Evolutionary conservation across 345 rosid genomes (phyloP).

Genomic region (Brassica incana): DNA sequence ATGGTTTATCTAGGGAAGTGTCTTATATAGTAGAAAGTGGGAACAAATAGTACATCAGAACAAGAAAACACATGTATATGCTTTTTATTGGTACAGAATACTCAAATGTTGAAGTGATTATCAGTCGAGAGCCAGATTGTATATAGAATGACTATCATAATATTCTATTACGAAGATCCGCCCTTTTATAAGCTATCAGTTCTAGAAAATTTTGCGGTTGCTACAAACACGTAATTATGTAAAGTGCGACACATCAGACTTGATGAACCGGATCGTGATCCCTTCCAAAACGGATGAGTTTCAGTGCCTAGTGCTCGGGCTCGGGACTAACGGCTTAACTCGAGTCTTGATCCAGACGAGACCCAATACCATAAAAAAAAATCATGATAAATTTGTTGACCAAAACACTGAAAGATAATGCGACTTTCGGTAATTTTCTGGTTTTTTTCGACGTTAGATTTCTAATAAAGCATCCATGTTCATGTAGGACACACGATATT

Average conservation of each 20-base stretch:
- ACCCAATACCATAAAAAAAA: neutral
- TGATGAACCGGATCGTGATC: neutral
- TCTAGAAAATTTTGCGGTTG: neutral
- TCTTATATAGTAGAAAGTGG: neutral
- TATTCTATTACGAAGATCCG: neutral
- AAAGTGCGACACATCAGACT: neutral
- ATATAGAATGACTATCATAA: neutral
- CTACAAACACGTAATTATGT: neutral
- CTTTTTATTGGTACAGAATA: too few species aligned
- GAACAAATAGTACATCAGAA: too few species aligned
- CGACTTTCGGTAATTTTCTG: neutral
- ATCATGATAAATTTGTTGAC: neutral
- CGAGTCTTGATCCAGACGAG: neutral
- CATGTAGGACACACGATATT: conserved; percentile 18
- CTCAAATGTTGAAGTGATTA: too few species aligned
- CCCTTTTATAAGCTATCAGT: neutral
- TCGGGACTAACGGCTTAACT: neutral
- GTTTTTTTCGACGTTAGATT: conserved; percentile 11
- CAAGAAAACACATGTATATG: too few species aligned
- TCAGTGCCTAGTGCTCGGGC: neutral
- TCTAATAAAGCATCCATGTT: conserved; percentile 15
- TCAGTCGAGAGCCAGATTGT: too few species aligned
- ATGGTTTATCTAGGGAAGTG: neutral
- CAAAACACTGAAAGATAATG: conserved; percentile 8
- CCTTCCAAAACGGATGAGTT: neutral